Evolutionary conservation across 1,139 yeast genomes (phyloP).

Genomic region (Trichomonascaceae sp.): DNA sequence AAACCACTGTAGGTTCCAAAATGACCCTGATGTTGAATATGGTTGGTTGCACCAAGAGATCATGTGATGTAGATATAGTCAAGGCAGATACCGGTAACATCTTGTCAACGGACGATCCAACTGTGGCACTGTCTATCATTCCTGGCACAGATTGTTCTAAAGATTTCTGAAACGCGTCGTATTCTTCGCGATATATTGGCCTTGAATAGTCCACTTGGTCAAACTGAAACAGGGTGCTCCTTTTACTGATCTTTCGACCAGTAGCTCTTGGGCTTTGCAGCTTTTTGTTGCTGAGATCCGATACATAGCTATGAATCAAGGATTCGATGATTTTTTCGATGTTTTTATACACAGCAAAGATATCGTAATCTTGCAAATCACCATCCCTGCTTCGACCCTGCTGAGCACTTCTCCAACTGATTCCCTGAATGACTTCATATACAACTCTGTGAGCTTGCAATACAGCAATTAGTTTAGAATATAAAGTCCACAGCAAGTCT

Average conservation of each 20-base stretch:
- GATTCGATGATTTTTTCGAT: conserved; percentile 54
- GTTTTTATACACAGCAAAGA: conserved; percentile 52
- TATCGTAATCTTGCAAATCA: conserved; percentile 36
- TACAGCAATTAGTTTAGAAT: conserved; percentile 55
- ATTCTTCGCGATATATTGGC: conserved; percentile 25
- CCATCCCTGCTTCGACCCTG: conserved; percentile 15
- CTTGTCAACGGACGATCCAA: conserved; percentile 3
- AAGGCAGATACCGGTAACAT: conserved; percentile 18
- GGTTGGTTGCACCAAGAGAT: conserved; percentile 64
- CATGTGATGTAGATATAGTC: conserved; percentile 37
- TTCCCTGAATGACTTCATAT: conserved; percentile 44
- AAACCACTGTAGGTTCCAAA: conserved; percentile 53
- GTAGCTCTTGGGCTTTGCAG: neutral
- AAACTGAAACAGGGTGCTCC: conserved; percentile 21
- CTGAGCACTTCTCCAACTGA: conserved; percentile 25
- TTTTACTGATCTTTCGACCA: conserved; percentile 5
- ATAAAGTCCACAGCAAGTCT: conserved; percentile 65
- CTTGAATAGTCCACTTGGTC: conserved; percentile 24
- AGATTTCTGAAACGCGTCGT: conserved; percentile 22
- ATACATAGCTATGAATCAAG: conserved; percentile 52
- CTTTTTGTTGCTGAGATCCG: conserved; percentile 3
- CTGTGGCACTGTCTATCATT: conserved; percentile 22
- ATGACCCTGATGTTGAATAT: conserved; percentile 80
- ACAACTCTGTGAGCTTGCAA: conserved; percentile 68
- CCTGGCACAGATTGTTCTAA: conserved; percentile 35